Base-by-base conservation (phyloP, 2,329 filamentous ascomycete species). In the Colletotrichum tamarilloi region DNA sequence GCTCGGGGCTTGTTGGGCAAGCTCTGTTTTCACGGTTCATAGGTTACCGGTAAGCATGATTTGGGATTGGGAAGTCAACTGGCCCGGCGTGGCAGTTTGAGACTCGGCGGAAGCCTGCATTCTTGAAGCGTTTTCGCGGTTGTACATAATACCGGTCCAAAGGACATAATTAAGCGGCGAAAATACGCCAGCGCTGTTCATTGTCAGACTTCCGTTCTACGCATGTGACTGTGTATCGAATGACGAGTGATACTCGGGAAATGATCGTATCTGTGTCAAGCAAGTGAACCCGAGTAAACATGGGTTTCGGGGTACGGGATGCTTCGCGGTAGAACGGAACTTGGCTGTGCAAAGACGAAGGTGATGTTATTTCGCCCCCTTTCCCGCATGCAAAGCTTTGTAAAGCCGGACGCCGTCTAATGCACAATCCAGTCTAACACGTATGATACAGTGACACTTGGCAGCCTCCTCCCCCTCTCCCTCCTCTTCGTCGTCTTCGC, bases 351-450 rank as follows among this genome's bases (percentile, higher is more conserved):
- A 60, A 56, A 64, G 53, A 65, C 59, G 60, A 70, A 32, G 58
- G 9, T 66, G 32, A 52, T 70, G 24, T 65, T 73, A 56, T 53
- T 53, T 64, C 22, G 60, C 32, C 38, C 38, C 19, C 30, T 67
- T 60, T 52, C 46, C 67, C 70, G 67, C 67, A 73, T 73, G 70
- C 56, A 64, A 66, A 81, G 81, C 75, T 71, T 60, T 52, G 63
- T 63, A 66, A 80, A 79, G 32, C 82, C 81, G 76, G 79, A 84
- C 84, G 84, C 84, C 83, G 78, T 84, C 80, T 82, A 82, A 85
- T 86, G 84, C 84, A 83, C 81, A 46, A 73, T 70, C 67, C 67
- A 82, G 80, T 84, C 81, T 83, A 84, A 46, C 81, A 84, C 76
- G 16, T 85, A 85, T 85, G 81, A 78, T 84, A 84, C 82, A 85